Evolutionary conservation across 1,284 basidiomycete genomes (phyloP).

Genomic region (Cutaneotrichosporon sp.): DNA sequence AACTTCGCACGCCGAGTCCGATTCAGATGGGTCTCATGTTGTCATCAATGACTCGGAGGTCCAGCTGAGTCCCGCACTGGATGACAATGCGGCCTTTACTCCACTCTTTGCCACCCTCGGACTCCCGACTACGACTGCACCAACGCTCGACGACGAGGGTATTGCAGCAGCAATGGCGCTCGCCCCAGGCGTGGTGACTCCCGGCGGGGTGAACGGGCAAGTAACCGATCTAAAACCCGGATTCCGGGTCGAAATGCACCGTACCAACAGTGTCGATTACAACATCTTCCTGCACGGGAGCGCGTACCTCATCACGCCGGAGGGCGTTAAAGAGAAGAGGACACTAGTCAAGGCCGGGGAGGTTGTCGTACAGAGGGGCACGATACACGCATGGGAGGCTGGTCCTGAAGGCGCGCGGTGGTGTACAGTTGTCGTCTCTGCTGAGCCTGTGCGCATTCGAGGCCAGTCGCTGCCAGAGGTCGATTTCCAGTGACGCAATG

Average conservation of each 20-base stretch:
- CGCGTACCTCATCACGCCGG: conserved; percentile 34
- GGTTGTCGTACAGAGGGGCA: conserved; percentile 45
- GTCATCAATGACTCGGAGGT: conserved; percentile 22
- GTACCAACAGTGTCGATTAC: conserved; percentile 42
- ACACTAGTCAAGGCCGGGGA: conserved; percentile 39
- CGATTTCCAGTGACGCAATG: conserved; percentile 25
- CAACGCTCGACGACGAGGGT: conserved; percentile 18
- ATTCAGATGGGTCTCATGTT: conserved; percentile 26
- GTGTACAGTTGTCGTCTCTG: conserved; percentile 40
- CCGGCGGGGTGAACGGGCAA: conserved; percentile 37
- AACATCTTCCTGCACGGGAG: conserved; percentile 39
- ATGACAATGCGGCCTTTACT: conserved; percentile 26
- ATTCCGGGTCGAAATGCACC: conserved; percentile 34
- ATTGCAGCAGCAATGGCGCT: conserved; percentile 19
- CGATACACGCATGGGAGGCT: conserved; percentile 46
- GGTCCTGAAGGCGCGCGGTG: conserved; percentile 41
- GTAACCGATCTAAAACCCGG: conserved; percentile 41
- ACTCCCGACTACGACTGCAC: conserved; percentile 25
- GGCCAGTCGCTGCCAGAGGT: conserved; percentile 35
- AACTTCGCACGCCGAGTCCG: conserved; percentile 30
- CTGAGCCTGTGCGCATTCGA: conserved; percentile 31
- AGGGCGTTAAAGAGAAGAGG: conserved; percentile 21
- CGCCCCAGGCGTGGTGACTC: conserved; percentile 27
- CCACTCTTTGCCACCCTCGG: conserved; percentile 33
- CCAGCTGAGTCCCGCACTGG: conserved; percentile 20